These are phyloP conservation scores for Termitomyces sp. DNA, from an alignment of 1,284 basidiomycete species.

Conservation along the genomic window DNA sequence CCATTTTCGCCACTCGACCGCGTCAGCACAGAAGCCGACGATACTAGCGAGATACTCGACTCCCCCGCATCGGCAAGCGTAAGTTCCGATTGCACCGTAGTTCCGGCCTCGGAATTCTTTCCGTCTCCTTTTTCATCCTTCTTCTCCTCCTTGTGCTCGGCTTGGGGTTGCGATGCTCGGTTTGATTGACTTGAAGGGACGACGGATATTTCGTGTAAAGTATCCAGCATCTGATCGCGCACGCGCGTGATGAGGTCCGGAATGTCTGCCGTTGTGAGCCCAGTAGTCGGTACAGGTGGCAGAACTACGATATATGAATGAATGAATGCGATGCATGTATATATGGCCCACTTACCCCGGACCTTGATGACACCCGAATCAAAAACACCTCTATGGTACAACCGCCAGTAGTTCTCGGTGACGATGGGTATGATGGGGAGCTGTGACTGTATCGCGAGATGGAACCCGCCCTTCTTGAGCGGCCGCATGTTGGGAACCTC, in stretches of 20 bases:
- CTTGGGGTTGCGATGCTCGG: constrained; percentile 14
- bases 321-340: constrained; percentile 1
- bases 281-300: constrained; percentile 70
- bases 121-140: neutral
- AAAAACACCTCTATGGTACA: constrained; percentile 80
- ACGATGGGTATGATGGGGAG: constrained; percentile 91
- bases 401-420: constrained; percentile 88
- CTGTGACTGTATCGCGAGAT: constrained; percentile 86
- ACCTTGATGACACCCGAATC: constrained; percentile 76
- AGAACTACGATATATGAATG: constrained; percentile 47
- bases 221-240: constrained; percentile 66
- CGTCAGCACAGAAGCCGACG: constrained; percentile 26
- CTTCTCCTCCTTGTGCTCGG: constrained; percentile 7
- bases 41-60: constrained; percentile 36
- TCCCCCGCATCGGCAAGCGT: neutral
- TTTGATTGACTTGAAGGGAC: constrained; percentile 25
- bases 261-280: constrained; percentile 63
- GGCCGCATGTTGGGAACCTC: constrained; percentile 68
- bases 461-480: constrained; percentile 99
- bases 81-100: neutral
- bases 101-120: constrained; percentile 1
- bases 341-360: constrained; percentile 56
- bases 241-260: constrained; percentile 57
- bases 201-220: constrained; percentile 63
- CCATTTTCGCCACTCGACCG: constrained; percentile 54